Percentiles rank a stretch among this genome's conserved stretches.
phyloP scores from a whole-genome alignment of 2,329 filamentous ascomycete species.

The Aspergillus japonicus region DNA sequence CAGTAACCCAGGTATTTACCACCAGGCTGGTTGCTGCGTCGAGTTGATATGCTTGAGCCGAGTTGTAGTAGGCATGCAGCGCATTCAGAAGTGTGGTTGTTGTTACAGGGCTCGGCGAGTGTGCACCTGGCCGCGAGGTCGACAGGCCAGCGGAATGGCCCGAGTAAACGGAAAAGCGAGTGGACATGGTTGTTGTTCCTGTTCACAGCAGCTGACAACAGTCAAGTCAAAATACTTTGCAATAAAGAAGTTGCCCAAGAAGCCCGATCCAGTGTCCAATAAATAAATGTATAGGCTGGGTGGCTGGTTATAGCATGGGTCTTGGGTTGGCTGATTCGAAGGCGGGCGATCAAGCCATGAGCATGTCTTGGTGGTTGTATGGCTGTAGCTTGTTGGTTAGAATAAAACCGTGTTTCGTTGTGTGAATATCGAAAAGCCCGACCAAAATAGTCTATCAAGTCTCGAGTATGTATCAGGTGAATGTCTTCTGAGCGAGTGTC shows the following conservation, averaged over 20 bases:
- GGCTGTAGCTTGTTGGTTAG: too few relatives aligned
- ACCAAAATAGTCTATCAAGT: neutral
- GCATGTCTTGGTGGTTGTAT: neutral
- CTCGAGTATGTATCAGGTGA: neutral
- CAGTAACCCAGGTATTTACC: conserved; percentile 93
- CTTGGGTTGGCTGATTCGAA: neutral
- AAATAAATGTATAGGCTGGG: neutral
- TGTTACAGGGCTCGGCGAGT: conserved; percentile 76
- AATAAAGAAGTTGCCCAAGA: neutral
- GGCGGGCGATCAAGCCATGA: conserved; percentile 2
- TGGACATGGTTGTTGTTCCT: conserved; percentile 52
- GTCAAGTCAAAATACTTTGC: neutral
- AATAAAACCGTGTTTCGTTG: neutral
- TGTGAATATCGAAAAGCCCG: neutral
- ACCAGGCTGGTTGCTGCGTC: conserved; percentile 89
- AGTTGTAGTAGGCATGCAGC: conserved; percentile 83
- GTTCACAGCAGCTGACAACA: neutral
- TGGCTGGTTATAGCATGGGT: conserved; percentile 5
- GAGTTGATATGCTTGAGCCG: conserved; percentile 76
- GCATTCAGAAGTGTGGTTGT: conserved; percentile 91
- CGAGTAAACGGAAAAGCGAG: conserved; percentile 62
- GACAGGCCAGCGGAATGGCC: conserved; percentile 57
- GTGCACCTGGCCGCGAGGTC: conserved; percentile 56
- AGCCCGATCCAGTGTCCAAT: conserved; percentile 6
- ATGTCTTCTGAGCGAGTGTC: conserved; percentile 17